Evolutionary conservation across 257 asterid species (phyloP), one percentile per base, ranked within the genome.

Genomic region (Solanum neorickii): DNA sequence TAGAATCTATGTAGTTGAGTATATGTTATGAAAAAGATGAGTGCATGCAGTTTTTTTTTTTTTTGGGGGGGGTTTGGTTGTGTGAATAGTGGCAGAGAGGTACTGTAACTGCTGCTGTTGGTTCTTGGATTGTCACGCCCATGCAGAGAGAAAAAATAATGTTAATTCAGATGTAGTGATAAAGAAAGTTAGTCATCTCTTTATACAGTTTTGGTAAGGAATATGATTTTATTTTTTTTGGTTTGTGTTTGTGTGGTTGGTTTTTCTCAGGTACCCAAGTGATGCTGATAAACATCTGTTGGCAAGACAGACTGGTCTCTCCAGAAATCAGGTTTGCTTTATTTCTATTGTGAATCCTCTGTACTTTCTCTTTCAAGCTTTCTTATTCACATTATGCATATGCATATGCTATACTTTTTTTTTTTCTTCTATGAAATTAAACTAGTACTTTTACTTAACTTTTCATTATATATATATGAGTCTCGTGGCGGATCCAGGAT

Each of bases 231-330:
- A 69, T 90, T 93, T 93, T 88, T 88, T 93, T 88, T 20, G 11
- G 65, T 56, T 93, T 93, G 92, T 91, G 86, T 69, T 21, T 70
- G 25, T 74, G 52, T 74, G 65, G 65, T 27, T 78, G 66, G 9
- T 9, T 46, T 92, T 92, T 93, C 94, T 93, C 98, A 97, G 99
- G 98, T 97, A 97, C 88, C 99, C 99, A 91, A 96, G 99, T 92
- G 99, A 97, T 90, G 99, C 99, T 78, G 99, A 97, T 96, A 97
- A 97, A 93, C 99, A 95, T 89, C 98, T 97, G 89, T 91, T 97
- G 92, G 97, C 99, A 83, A 90, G 99, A 90, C 99, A 97, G 98
- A 96, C 99, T 83, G 99, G 99, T 88, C 95, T 97, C 65, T 97
- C 99, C 52, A 94, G 97, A 92, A 96, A 94, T 91, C 99, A 97